These are phyloP conservation scores for Fusarium continuum DNA, from an alignment of 2,329 filamentous ascomycete genomes.

Conservation along the genomic window DNA sequence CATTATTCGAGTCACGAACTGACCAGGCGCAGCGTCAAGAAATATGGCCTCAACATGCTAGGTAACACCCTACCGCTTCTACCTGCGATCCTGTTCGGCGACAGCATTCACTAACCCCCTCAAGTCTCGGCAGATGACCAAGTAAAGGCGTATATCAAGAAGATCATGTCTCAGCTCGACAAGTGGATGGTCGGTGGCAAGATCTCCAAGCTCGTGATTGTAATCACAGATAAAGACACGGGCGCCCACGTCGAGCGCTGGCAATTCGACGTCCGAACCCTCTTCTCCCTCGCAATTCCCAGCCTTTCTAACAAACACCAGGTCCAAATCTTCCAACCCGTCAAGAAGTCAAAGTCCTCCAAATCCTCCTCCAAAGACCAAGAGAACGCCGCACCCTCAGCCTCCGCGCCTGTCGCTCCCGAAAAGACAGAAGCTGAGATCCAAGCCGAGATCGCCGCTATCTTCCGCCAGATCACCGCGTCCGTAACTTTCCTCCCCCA, in stretches of 20 bases:
- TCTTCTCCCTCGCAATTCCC: not conserved
- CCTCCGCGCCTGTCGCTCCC: conserved; percentile 41
- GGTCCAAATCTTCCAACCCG: conserved; percentile 28
- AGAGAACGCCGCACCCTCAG: conserved; percentile 69
- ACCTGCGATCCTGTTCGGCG: no score
- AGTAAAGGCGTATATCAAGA: conserved; percentile 98
- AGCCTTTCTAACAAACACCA: conserved; percentile 9
- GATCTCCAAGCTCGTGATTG: conserved; percentile 95
- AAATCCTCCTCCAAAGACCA: conserved; percentile 68
- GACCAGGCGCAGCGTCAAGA: conserved; percentile 73
- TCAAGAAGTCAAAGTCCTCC: conserved; percentile 53
- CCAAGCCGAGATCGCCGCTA: conserved; percentile 92
- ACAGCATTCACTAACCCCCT: conserved; percentile 6
- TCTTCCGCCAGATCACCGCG: conserved; percentile 97
- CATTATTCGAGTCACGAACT: not conserved
- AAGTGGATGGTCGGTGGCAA: conserved; percentile 98
- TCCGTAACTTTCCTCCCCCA: conserved; percentile 97
- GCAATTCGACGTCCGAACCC: conserved; percentile 84
- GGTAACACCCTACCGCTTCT: conserved; percentile 56
- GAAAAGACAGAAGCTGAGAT: conserved; percentile 95
- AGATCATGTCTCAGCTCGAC: conserved; percentile 97
- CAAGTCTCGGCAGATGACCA: conserved; percentile 93
- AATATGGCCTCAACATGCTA: conserved; percentile 99
- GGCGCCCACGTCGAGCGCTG: conserved; percentile 96
- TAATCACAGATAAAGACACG: conserved; percentile 96